phyloP scores from a whole-genome alignment of 257 asterid species.

The Ajuga chamaepitys region DNA sequence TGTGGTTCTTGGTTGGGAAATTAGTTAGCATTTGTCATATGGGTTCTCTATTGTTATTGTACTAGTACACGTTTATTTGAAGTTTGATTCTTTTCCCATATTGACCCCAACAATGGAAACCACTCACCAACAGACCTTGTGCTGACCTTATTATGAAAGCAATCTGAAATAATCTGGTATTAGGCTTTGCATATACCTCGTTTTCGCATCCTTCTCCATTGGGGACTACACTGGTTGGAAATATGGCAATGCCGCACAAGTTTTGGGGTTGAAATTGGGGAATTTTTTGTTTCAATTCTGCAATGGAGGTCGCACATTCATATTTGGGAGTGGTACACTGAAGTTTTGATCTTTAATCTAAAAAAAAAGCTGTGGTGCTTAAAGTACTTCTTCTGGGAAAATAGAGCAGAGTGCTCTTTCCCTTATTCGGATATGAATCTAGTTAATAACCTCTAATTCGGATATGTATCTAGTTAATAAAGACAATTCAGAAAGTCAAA shows the following conservation, averaged over 20 bases:
- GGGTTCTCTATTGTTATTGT: conserved; percentile 8
- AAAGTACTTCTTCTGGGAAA: neutral
- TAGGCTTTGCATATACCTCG: conserved; percentile 3
- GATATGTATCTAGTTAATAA: neutral
- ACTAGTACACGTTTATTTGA: neutral
- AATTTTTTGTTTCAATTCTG: neutral
- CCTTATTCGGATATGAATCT: neutral
- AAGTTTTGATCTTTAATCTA: neutral
- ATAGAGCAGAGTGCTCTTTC: neutral
- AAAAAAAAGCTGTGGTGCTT: neutral
- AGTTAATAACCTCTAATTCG: neutral
- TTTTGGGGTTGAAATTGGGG: neutral
- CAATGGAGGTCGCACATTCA: neutral
- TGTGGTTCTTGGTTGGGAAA: neutral
- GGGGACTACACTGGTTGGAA: neutral
- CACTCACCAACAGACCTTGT: neutral
- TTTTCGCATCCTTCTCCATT: neutral
- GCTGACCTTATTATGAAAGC: too few species aligned
- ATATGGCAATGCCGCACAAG: neutral
- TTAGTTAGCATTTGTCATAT: neutral
- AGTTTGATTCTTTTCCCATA: neutral
- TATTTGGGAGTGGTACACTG: neutral
- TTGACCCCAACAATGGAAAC: neutral
- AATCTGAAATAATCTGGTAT: neutral
- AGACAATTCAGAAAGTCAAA: neutral